Percentiles rank a stretch among this genome's conserved stretches.
Conservation (phyloP, 2,329 filamentous ascomycete species). For the Stagonosporopsis rhizophila region DNA sequence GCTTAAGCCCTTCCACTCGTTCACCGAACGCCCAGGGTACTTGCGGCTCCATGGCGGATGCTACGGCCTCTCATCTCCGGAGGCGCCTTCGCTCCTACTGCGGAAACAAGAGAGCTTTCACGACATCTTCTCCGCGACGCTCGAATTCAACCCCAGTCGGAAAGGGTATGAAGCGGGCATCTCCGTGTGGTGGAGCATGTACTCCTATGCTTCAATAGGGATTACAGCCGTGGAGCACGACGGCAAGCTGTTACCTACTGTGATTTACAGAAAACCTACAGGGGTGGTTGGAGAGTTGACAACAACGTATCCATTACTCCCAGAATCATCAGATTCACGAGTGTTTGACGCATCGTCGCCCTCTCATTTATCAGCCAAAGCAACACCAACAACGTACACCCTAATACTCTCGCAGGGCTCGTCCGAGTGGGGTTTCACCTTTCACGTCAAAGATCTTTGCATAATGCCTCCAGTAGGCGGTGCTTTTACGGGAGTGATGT, state of each 20-base stretch:
- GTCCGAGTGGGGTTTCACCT: slow-evolving; percentile 22
- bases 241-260: background rate
- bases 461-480: slow-evolving; percentile 49
- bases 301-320: slow-evolving; percentile 21
- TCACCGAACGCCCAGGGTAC: slow-evolving; percentile 53
- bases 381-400: slow-evolving; percentile 10
- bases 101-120: slow-evolving; percentile 60
- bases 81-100: slow-evolving; percentile 60
- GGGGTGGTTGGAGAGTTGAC: slow-evolving; percentile 30
- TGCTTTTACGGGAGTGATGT: slow-evolving; percentile 56
- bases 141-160: slow-evolving; percentile 57
- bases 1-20: slow-evolving; percentile 55
- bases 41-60: slow-evolving; percentile 61
- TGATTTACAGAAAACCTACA: slow-evolving; percentile 21
- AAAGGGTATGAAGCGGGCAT: slow-evolving; percentile 60
- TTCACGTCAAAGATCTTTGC: slow-evolving; percentile 47
- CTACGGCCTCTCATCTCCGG: slow-evolving; percentile 59
- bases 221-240: slow-evolving; percentile 27
- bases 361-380: slow-evolving; percentile 6
- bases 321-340: slow-evolving; percentile 35
- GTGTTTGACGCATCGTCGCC: slow-evolving; percentile 1
- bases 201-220: slow-evolving; percentile 55
- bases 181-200: slow-evolving; percentile 63
- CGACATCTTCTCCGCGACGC: slow-evolving; percentile 53
- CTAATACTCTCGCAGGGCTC: slow-evolving; percentile 9